A percentile compares a stretch with the other conserved stretches of the same genome.
These are phyloP conservation scores for Lachnellula occidentalis DNA, from an alignment of 2,329 filamentous ascomycete genomes.

Conservation along the genomic window DNA sequence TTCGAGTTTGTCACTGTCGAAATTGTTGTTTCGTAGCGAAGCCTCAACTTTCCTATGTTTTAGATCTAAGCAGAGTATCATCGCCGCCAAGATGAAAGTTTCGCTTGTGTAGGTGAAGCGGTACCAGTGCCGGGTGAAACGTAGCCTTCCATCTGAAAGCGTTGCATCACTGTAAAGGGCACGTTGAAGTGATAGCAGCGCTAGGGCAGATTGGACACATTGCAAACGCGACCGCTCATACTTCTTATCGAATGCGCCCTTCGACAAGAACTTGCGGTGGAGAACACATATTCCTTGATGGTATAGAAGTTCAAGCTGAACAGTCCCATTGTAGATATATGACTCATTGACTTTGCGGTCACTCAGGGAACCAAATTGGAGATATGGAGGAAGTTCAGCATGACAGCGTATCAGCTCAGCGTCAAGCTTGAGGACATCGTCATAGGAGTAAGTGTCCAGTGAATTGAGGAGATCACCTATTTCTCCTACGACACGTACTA, in stretches of 20 bases:
- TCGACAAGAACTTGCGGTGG: conserved; percentile 75
- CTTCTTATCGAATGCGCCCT: conserved; percentile 66
- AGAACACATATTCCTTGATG: conserved; percentile 82
- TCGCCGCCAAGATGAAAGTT: conserved; percentile 8
- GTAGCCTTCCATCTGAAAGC: neutral
- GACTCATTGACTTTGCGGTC: conserved; percentile 60
- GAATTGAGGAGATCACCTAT: conserved; percentile 58
- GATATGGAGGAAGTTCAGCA: conserved; percentile 67
- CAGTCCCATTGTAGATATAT: conserved; percentile 75
- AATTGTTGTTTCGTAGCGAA: neutral
- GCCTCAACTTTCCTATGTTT: conserved; percentile 9
- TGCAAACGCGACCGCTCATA: conserved; percentile 70
- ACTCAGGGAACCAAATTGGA: conserved; percentile 60
- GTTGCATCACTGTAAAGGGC: conserved; percentile 3
- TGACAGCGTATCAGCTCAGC: conserved; percentile 51
- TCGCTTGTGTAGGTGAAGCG: conserved; percentile 6
- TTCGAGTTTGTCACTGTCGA: neutral
- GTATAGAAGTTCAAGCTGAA: conserved; percentile 75
- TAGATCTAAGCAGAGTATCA: conserved; percentile 17
- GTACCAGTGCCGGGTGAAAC: conserved; percentile 4
- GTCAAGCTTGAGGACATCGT: conserved; percentile 57
- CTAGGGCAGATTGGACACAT: conserved; percentile 20
- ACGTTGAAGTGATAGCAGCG: conserved; percentile 5
- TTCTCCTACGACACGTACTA: conserved; percentile 61
- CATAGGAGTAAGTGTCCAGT: conserved; percentile 50